A percentile compares a stretch with the other conserved stretches of the same genome.
phyloP scores from a whole-genome alignment of 2,329 filamentous ascomycete genomes.

The Colletotrichum eremochloae region DNA sequence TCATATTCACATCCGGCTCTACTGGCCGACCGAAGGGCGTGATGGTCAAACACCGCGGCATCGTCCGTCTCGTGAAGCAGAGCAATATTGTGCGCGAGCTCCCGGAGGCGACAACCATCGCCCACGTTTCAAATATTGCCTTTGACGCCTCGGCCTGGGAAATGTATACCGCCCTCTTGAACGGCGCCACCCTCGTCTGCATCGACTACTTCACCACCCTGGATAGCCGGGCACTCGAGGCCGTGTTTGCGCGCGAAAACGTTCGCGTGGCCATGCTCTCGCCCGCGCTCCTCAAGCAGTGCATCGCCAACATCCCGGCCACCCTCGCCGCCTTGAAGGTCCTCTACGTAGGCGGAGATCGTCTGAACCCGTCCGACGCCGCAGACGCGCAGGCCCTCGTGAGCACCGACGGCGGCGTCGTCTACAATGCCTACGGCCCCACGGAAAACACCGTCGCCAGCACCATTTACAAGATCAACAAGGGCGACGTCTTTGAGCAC shows the following conservation, averaged over 20 bases:
- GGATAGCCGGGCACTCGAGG: constrained; percentile 36
- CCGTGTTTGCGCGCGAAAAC: constrained; percentile 48
- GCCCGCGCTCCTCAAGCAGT: constrained; percentile 40
- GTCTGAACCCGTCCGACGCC: constrained; percentile 27
- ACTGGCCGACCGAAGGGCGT: constrained; percentile 39
- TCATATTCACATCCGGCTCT: constrained; percentile 39
- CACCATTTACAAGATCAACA: constrained; percentile 35
- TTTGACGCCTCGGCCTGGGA: constrained; percentile 45
- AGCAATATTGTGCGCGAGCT: constrained; percentile 26
- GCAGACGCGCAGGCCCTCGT: constrained; percentile 13
- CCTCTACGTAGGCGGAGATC: constrained; percentile 53
- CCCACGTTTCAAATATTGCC: constrained; percentile 40
- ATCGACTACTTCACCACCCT: constrained; percentile 42
- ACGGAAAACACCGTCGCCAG: constrained; percentile 43
- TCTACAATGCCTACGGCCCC: constrained; percentile 42
- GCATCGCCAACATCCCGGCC: constrained; percentile 50
- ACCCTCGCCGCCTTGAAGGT: constrained; percentile 49
- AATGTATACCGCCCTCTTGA: constrained; percentile 43
- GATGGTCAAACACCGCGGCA: constrained; percentile 29
- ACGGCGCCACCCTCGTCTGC: constrained; percentile 43
- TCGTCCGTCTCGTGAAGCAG: constrained; percentile 20
- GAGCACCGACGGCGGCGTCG: background rate
- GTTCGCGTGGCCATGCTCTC: constrained; percentile 52
- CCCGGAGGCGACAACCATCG: background rate
- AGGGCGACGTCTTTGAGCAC: constrained; percentile 23